Base-by-base conservation (phyloP, 352 stramenopile species). In the Phytophthora brassicae region DNA sequence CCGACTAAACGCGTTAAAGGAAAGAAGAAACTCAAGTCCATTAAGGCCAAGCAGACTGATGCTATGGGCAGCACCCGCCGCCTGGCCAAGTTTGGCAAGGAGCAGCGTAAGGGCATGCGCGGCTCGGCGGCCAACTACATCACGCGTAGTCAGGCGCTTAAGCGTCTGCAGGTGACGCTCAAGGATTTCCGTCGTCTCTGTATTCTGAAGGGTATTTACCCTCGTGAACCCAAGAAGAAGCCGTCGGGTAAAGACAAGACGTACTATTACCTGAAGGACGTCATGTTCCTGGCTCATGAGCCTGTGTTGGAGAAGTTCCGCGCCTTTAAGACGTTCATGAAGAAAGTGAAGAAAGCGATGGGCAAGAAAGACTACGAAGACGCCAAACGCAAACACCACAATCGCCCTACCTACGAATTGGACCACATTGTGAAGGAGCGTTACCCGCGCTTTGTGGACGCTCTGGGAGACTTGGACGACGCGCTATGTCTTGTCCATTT, bases 141-240 rank as follows among this genome's bases (percentile, higher is more conserved):
- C 59, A 98, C 94, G 47, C 89, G 97, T 41, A 90, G 82, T 12
- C 87, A 97, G 60, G 95, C 94, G 35, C 77, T 99, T 42, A 98
- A 98, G 69, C 88, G 90, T 50, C 80, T 98, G 57, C 92, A 98
- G 74, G 86, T 99, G 36, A 96, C 92, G 47, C 86, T 99, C 52
- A 98, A 99, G 72, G 97, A 99, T 65, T 99, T 99, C 83, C 88
- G 96, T 33, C 88, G 97, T 5, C 78, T 99, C 1, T 99, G 97
- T 72, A 99, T 99, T 70, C 81, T 99, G 39, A 99, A 99, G 78
- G 98, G 98, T 36, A 97, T 99, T 35, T 99, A 99, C 81, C 98
- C 98, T 19, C 85, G 98, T 48, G 94, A 99, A 60, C 97, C 97
- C 17, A 92, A 95, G 60, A 98, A 98, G 70, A 96, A 98, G 60